These are phyloP conservation scores for Athelia psychrophila DNA, from an alignment of 1,284 basidiomycete species.

Conservation along the genomic window DNA sequence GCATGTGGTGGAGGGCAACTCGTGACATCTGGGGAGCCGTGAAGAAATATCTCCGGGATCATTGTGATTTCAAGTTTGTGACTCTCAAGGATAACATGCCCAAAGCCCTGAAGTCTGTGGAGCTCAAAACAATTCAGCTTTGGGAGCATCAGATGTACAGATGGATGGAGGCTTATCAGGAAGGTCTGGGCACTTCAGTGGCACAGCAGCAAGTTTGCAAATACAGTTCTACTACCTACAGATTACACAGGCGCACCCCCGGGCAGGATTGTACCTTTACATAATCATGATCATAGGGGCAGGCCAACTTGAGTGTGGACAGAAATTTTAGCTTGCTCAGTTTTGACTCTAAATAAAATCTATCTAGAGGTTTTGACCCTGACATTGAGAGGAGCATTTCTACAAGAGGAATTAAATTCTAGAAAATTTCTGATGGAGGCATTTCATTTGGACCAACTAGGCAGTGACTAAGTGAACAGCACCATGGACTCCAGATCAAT, in stretches of 20 bases:
- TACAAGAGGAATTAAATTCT: too few species aligned
- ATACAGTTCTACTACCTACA: slow-evolving; percentile 20
- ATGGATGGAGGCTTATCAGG: slow-evolving; percentile 23
- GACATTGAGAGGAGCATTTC: slow-evolving; percentile 3
- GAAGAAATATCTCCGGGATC: slow-evolving; percentile 16
- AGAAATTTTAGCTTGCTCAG: slow-evolving; percentile 3
- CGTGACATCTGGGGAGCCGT: slow-evolving; percentile 22
- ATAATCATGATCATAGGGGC: too few species aligned
- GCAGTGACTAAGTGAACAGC: too few species aligned
- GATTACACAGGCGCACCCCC: slow-evolving; percentile 20
- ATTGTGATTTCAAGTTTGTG: slow-evolving; percentile 17
- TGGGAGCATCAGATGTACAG: slow-evolving; percentile 21
- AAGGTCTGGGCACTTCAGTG: slow-evolving; percentile 18
- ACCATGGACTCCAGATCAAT: too few species aligned
- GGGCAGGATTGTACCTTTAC: too few species aligned
- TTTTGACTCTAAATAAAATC: slow-evolving; percentile 7
- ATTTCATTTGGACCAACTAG: too few species aligned
- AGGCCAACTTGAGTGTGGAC: background rate
- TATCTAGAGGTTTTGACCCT: slow-evolving; percentile 5
- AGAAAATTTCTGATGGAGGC: too few species aligned
- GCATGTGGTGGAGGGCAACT: too few species aligned
- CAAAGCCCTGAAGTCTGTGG: slow-evolving; percentile 16
- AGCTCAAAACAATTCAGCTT: slow-evolving; percentile 17
- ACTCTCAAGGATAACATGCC: slow-evolving; percentile 15
- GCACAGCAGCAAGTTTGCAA: slow-evolving; percentile 18